Evolutionary conservation across 225 moss, liverwort and hornwort species (phyloP), one percentile per base, ranked within the genome.

Genomic region (Ulota crispa): DNA sequence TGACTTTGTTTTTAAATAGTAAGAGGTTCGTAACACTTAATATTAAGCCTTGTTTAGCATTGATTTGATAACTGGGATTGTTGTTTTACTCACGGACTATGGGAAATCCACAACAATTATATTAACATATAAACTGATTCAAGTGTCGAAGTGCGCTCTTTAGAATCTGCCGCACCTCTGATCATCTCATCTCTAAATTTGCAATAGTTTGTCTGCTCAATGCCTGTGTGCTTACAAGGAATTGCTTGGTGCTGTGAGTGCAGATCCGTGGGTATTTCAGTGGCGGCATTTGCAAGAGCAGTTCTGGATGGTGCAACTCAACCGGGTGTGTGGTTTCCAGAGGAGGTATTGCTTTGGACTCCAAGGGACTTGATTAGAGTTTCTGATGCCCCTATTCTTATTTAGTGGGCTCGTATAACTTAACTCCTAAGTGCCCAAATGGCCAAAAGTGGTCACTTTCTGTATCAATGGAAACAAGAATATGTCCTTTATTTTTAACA

Each of bases 311-410:
- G 93, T 26, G 88, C 89, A 53, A 87, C 93, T n/a, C 90, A 92
- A 80, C 91, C 93, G 31, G 95, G 95, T 85, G 95, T 93, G 53
- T 97, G 97, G 96, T 93, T 87, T 85, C 93, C 93, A 41, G 93
- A 95, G 79, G 96, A 96, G 93, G 93, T 93, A 80, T 36, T 50
- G 21, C 34, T 27, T 21, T 70, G 55, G 16, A 39, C 61, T 27
- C 23, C 21, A 19, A 65, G 26, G 42, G 23, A 21, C 30, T 36
- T 24, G 23, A 9, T 23, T 57, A 16, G 52, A 47, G 28, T 45
- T 8, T 47, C 52, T 63, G 52, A 43, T 53, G 19, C 23, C 59
- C 59, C 23, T 31, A 32, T n/a, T 6, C 30, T n/a, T 42, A 36
- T 67, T 37, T 20, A 39, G 39, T 20, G 18, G 20, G 14, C 53